Evolutionary conservation across 106 monocot genomes (phyloP).

Genomic region (Hemerocallis citrina): DNA sequence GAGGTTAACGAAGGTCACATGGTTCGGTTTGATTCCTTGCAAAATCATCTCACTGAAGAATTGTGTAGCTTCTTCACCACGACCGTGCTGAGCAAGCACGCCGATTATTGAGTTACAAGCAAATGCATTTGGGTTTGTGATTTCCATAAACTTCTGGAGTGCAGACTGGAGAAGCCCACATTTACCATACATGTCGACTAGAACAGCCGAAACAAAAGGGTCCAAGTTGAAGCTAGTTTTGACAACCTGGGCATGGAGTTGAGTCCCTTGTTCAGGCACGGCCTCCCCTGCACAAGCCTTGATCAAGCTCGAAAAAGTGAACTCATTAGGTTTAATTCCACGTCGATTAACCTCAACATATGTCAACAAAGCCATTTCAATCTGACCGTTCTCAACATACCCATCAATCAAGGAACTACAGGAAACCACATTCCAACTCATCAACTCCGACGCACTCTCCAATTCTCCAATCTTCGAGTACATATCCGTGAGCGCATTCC

Average conservation of each 20-base stretch:
- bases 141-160: slow-evolving; percentile 27
- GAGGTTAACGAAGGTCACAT: slow-evolving; percentile 35
- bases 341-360: slow-evolving; percentile 18
- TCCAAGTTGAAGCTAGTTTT: slow-evolving; percentile 24
- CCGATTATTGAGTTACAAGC: slow-evolving; percentile 36
- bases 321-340: slow-evolving; percentile 33
- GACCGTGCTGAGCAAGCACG: slow-evolving; percentile 43
- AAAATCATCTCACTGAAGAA: slow-evolving; percentile 26
- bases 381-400: slow-evolving; percentile 26
- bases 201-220: slow-evolving; percentile 27
- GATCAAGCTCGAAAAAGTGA: slow-evolving; percentile 55
- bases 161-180: slow-evolving; percentile 34
- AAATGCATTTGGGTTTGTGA: slow-evolving; percentile 4
- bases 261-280: slow-evolving; percentile 30
- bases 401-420: slow-evolving; percentile 47
- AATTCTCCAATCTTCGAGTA: slow-evolving; percentile 40
- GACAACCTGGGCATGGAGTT: slow-evolving; percentile 40
- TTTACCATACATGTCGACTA: slow-evolving; percentile 60
- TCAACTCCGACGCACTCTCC: slow-evolving; percentile 18
- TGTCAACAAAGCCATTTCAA: slow-evolving; percentile 22
- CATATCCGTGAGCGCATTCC: slow-evolving; percentile 35
- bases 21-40: slow-evolving; percentile 20
- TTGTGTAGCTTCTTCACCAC: slow-evolving; percentile 21
- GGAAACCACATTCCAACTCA: slow-evolving; percentile 38
- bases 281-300: slow-evolving; percentile 40